These are phyloP conservation scores for Coix lacrymajobi DNA, from an alignment of 176 grass and related monocot genomes.

Conservation along the genomic window DNA sequence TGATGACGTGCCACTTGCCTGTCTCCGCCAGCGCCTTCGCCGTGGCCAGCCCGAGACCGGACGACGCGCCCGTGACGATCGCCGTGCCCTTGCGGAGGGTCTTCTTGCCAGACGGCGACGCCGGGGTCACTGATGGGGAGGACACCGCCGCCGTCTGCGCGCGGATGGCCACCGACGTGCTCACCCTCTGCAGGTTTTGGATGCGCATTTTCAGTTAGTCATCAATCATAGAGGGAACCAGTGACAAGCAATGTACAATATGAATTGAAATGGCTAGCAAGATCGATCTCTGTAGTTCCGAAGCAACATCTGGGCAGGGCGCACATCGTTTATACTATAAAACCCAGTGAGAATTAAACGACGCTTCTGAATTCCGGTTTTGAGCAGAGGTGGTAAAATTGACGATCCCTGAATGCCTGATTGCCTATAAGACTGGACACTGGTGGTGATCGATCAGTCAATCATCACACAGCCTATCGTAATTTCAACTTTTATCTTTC, in stretches of 20 bases:
- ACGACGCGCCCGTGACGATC: slow-evolving; percentile 91
- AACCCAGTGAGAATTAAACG: background rate
- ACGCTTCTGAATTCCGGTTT: background rate
- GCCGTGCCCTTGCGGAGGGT: slow-evolving; percentile 88
- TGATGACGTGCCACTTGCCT: slow-evolving; percentile 87
- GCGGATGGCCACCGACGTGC: slow-evolving; percentile 47
- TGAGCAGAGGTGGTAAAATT: background rate
- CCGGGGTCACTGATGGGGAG: slow-evolving; percentile 37
- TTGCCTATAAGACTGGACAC: background rate
- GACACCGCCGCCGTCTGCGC: slow-evolving; percentile 60
- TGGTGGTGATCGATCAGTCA: background rate
- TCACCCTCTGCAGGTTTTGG: slow-evolving; percentile 44
- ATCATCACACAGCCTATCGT: background rate
- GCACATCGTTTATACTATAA: background rate
- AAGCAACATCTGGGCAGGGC: background rate
- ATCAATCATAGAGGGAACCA: background rate
- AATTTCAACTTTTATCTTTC: background rate
- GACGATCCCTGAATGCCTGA: background rate
- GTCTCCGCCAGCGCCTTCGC: slow-evolving; percentile 87
- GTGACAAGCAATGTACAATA: background rate
- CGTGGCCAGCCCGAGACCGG: slow-evolving; percentile 82
- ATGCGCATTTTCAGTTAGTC: background rate
- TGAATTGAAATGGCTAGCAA: background rate
- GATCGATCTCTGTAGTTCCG: background rate
- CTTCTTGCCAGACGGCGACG: slow-evolving; percentile 62